Evolutionary conservation across 2,329 filamentous ascomycete genomes (phyloP), one percentile per base, ranked within the genome.

Genomic region (Ophiostoma sp.): DNA sequence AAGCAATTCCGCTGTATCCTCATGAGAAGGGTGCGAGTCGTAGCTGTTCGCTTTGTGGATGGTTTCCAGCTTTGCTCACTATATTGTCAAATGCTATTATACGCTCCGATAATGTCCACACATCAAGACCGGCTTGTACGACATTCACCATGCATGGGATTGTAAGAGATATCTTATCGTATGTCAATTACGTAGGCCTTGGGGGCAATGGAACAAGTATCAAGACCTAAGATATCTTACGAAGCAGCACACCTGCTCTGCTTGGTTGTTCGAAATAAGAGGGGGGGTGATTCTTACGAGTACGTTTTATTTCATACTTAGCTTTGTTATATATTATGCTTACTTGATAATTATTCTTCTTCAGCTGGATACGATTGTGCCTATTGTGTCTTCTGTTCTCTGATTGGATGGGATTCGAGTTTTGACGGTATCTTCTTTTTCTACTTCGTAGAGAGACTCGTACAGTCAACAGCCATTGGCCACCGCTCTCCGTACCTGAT

Each of bases 371-470:
- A 58, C 38, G 9, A 5, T 58, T 60, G 55, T 38, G 6, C 38
- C 55, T 38, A 60, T 60, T 9, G 36, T 60, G 9, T 38, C 55
- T 8, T 38, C 27, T 38, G 27, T 27, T 27, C 27, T 27, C 27
- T 60, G 60, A 67, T 66, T 38, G 55, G 47, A 47, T 44, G 41
- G 52, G 44, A 66, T 12, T 55, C 49, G 49, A 55, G 18, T 8
- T n/a, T 27, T 18, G 18, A 55, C 49, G 8, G 18, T 14, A 55
- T 55, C 8, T 27, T 9, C 8, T 55, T 55, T 55, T 55, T 55
- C 49, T 55, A 55, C 27, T 60, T 60, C 12, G 12, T 60, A 27
- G 5, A 60, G n/a, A 55, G 12, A 60, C 27, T 60, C 55, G 55
- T 60, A 60, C 55, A 60, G 55, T 7, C 55, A 38, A 38, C 27